Base-by-base conservation (phyloP, 371 early-diverging fungal genomes). In the Mucor lusitanicus region DNA sequence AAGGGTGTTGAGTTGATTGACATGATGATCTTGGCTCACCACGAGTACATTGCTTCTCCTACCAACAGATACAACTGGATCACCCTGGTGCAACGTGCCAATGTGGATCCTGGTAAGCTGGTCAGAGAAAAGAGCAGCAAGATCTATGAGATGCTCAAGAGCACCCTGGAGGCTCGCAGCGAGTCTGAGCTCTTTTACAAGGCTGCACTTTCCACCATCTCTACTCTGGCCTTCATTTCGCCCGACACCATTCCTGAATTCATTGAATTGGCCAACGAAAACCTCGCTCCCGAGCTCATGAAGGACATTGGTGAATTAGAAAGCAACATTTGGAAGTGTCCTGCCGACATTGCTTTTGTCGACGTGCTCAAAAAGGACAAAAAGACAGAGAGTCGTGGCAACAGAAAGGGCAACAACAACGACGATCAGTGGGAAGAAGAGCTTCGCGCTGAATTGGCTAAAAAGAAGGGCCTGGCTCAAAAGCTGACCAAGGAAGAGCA, bases 401-500 rank as follows among this genome's bases (percentile, higher is more conserved):
- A 81, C 67, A 77, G 84, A 35, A 82, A 85, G 56, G 84, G 87
- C 59, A 80, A 82, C 30, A 80, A 82, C 30, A 88, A 86, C 25
- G 91, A 90, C 44, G 91, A 94, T 64, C 87, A 91, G 64, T 95
- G 94, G 94, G 95, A 93, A 77, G 87, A 86, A 48, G 93, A 96
- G 60, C 73, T 95, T 35, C 90, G 88, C 67, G 91, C 90, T 63
- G 91, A 93, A 58, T 69, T 93, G 8, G 90, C 91, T 64, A 91
- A 88, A 77, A 91, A 91, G 76, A 85, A 89, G 67, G 85, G 87
- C 8, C 35, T 70, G 0, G 58, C 77, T 0, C 84, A 86, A 64
- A 92, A 91, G 68, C 72, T 91, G 39, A 87, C 90, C 17, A 94
- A 92, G 67, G 94, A 93, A n/a, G 95, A 97, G 65, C 90, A 93